Evolutionary conservation across 2,329 filamentous ascomycete species (phyloP).

Genomic region (Nemania abortiva): DNA sequence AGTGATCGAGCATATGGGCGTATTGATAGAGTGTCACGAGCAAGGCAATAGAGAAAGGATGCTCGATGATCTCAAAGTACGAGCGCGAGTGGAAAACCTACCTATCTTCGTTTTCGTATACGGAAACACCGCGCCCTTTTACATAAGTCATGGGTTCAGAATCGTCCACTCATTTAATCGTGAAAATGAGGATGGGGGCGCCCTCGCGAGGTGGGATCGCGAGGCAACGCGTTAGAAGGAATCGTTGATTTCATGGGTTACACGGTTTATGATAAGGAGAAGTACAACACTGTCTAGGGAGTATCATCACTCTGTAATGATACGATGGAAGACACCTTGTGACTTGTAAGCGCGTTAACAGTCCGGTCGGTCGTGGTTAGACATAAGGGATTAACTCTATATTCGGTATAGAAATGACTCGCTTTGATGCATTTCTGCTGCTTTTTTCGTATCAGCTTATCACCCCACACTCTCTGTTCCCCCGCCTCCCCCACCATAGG

Average conservation of each 20-base stretch:
- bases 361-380: no score
- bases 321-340: no score
- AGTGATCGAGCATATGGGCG: conserved; percentile 1
- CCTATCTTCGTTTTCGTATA: not conserved
- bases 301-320: no score
- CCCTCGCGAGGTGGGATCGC: conserved; percentile 1
- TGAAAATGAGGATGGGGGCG: not conserved
- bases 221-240: not conserved
- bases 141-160: not conserved
- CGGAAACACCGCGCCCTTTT: not conserved
- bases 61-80: not conserved
- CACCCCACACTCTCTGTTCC: conserved; percentile 32
- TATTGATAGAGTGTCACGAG: not conserved
- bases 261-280: no score
- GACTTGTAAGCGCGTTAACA: no score
- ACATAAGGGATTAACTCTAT: not conserved
- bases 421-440: not conserved
- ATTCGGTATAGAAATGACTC: not conserved
- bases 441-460: conserved; percentile 31
- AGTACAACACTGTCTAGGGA: no score
- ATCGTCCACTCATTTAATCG: not conserved
- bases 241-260: not conserved
- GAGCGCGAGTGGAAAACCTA: not conserved
- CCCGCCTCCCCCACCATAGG: conserved; percentile 22
- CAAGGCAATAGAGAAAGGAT: not conserved